A percentile compares a stretch with the other conserved stretches of the same genome.
These are phyloP conservation scores for Exophiala sideris DNA, from an alignment of 2,329 filamentous ascomycete genomes.

Conservation along the genomic window DNA sequence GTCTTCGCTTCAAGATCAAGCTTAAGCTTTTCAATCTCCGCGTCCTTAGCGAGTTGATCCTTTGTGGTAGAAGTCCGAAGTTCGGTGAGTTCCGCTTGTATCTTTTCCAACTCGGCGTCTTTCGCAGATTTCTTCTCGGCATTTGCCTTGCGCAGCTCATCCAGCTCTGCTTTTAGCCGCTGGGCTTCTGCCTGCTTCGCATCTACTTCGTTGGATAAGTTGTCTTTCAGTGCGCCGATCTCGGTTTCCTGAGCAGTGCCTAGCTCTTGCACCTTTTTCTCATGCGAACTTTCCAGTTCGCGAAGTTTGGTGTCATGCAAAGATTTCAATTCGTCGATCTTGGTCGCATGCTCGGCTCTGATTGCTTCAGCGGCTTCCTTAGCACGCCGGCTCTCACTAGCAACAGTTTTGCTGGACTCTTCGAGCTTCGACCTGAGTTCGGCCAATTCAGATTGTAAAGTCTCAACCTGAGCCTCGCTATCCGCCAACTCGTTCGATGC, in stretches of 20 bases:
- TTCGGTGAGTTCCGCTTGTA: slow-evolving; percentile 10
- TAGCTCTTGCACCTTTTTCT: slow-evolving; percentile 38
- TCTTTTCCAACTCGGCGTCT: slow-evolving; percentile 6
- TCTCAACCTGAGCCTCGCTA: slow-evolving; percentile 18
- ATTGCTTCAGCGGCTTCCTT: slow-evolving; percentile 36
- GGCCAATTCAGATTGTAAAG: slow-evolving; percentile 31
- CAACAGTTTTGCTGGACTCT: slow-evolving; percentile 38
- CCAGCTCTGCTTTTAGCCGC: slow-evolving; percentile 12
- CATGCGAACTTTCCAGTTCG: slow-evolving; percentile 15
- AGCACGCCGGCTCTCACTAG: slow-evolving; percentile 39
- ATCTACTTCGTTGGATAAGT: slow-evolving; percentile 5
- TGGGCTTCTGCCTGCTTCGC: slow-evolving; percentile 6
- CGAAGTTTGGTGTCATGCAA: slow-evolving; percentile 20
- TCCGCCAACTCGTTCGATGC: slow-evolving; percentile 33
- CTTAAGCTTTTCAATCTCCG: slow-evolving; percentile 17
- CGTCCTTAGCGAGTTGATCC: slow-evolving; percentile 13
- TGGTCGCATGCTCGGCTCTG: slow-evolving; percentile 19
- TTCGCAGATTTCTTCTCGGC: neutral
- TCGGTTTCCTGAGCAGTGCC: slow-evolving; percentile 25
- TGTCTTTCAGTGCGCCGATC: slow-evolving; percentile 4
- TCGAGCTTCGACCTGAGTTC: slow-evolving; percentile 36
- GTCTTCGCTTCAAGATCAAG: slow-evolving; percentile 15
- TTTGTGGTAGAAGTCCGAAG: slow-evolving; percentile 9
- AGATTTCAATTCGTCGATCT: slow-evolving; percentile 19
- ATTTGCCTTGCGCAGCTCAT: neutral